These are phyloP conservation scores for Starmera quercuum DNA, from an alignment of 805 yeast genomes.

Conservation along the genomic window DNA sequence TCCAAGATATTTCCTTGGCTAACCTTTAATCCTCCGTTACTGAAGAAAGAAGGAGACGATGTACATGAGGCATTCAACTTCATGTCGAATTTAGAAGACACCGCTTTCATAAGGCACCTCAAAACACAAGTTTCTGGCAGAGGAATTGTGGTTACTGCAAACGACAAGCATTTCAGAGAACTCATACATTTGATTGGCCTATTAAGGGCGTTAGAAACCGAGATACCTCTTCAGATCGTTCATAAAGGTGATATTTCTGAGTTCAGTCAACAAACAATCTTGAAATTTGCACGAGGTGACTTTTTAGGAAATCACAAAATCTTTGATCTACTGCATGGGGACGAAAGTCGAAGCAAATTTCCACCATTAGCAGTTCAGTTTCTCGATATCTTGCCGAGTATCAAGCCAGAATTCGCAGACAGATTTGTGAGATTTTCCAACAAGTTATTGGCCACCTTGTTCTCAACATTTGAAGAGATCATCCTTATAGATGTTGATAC, in stretches of 20 bases:
- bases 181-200: slow-evolving; percentile 30
- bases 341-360: slow-evolving; percentile 25
- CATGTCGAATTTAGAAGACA: neutral
- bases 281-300: slow-evolving; percentile 8
- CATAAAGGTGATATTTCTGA: slow-evolving; percentile 22
- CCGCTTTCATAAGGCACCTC: neutral
- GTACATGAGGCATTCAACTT: neutral
- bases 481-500: slow-evolving; percentile 47
- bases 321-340: slow-evolving; percentile 2
- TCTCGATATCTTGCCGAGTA: slow-evolving; percentile 18
- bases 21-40: neutral
- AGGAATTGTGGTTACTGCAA: slow-evolving; percentile 27
- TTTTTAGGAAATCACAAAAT: neutral
- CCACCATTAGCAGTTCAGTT: slow-evolving; percentile 21
- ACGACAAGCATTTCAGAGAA: slow-evolving; percentile 20
- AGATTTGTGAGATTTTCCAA: slow-evolving; percentile 36
- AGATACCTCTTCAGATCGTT: slow-evolving; percentile 24
- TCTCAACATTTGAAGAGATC: slow-evolving; percentile 40
- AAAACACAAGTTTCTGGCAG: slow-evolving; percentile 2
- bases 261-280: slow-evolving; percentile 21
- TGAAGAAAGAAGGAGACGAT: neutral
- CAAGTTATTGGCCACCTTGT: slow-evolving; percentile 39
- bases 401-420: slow-evolving; percentile 17
- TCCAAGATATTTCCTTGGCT: slow-evolving; percentile 3
- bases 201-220: slow-evolving; percentile 22